Percentiles rank a stretch among this genome's conserved stretches.
Conservation (phyloP, 2,329 filamentous ascomycete genomes). For the Keithomyces neogunnii region DNA sequence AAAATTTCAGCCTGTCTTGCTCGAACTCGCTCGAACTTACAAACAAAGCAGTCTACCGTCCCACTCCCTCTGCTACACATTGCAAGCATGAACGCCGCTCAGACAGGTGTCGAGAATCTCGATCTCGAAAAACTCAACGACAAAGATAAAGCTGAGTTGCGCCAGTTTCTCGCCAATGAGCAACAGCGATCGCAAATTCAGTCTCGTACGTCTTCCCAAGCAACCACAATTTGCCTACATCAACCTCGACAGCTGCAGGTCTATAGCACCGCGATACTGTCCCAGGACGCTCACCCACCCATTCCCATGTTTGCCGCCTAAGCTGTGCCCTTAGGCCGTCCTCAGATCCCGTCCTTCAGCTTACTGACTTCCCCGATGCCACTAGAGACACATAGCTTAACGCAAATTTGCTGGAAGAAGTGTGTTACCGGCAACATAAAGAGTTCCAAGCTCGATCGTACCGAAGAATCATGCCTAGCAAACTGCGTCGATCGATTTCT, state of each 20-base stretch:
- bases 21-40: background rate
- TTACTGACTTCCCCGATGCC: background rate
- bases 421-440: constrained; percentile 73
- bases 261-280: background rate
- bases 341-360: background rate
- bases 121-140: constrained; percentile 71
- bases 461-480: constrained; percentile 74
- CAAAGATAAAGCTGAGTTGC: constrained; percentile 78
- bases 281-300: no score
- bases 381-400: constrained; percentile 45
- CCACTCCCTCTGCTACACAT: background rate
- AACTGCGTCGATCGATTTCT: constrained; percentile 95
- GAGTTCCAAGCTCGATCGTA: constrained; percentile 61
- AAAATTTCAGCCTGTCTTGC: background rate
- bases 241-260: background rate
- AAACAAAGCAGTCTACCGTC: background rate
- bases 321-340: background rate
- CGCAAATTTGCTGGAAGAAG: constrained; percentile 87
- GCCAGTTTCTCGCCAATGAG: constrained; percentile 78
- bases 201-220: constrained; percentile 38
- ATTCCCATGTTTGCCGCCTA: background rate
- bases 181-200: constrained; percentile 69
- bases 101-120: constrained; percentile 37
- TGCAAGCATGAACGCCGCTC: constrained; percentile 25
- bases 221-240: background rate